phyloP scores from a whole-genome alignment of 2,329 filamentous ascomycete species.

The Trichoderma afroharzianum region DNA sequence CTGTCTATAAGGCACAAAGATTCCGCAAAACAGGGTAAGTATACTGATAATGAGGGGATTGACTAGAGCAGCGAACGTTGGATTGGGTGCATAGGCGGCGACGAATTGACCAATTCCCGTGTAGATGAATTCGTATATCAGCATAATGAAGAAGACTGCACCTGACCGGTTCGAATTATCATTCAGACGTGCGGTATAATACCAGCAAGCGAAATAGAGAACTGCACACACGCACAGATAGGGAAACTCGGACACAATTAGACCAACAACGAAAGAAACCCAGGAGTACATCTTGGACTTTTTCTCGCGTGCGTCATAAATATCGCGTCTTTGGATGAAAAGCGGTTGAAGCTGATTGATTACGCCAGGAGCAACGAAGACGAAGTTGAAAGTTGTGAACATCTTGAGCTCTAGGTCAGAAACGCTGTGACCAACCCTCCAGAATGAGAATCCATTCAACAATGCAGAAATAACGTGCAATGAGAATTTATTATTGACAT shows the following conservation, averaged over 20 bases:
- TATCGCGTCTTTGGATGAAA: constrained; percentile 53
- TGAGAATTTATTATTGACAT: constrained; percentile 60
- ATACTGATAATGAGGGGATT: constrained; percentile 52
- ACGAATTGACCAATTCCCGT: constrained; percentile 60
- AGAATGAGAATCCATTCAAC: constrained; percentile 61
- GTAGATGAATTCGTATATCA: constrained; percentile 59
- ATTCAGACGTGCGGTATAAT: constrained; percentile 54
- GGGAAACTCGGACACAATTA: constrained; percentile 47
- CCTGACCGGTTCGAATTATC: constrained; percentile 43
- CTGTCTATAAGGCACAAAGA: constrained; percentile 63
- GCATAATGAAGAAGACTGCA: constrained; percentile 50
- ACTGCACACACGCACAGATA: constrained; percentile 45
- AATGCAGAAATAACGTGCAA: constrained; percentile 54
- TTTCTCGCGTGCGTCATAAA: constrained; percentile 57
- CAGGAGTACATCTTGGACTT: constrained; percentile 60
- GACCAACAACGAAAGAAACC: constrained; percentile 54
- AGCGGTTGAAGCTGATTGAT: constrained; percentile 57
- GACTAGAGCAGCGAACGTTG: constrained; percentile 54
- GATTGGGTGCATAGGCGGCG: constrained; percentile 59
- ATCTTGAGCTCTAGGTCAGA: constrained; percentile 52
- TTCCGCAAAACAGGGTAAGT: constrained; percentile 65
- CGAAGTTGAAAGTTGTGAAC: constrained; percentile 61
- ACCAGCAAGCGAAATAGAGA: constrained; percentile 54
- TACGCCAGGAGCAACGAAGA: constrained; percentile 57
- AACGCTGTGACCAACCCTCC: constrained; percentile 51